A percentile compares a stretch with the other conserved stretches of the same genome.
Conservation (phyloP, 2,329 filamentous ascomycete genomes). For the Ophiocordyceps camponoti-floridani region DNA sequence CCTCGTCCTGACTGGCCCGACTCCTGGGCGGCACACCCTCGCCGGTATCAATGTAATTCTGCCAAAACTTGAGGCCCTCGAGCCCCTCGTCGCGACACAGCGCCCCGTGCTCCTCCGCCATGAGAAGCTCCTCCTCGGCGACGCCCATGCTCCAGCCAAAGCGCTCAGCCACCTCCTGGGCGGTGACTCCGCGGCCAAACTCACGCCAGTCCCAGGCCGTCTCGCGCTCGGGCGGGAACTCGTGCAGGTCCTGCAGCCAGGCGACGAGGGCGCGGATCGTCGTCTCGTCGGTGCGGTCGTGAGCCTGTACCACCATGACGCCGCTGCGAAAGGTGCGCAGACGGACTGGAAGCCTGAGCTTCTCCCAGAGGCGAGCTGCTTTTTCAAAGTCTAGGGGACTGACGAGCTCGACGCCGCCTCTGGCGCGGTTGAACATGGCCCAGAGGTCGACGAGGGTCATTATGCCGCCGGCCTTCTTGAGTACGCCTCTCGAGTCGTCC, state of each 20-base stretch:
- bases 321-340: constrained; percentile 82
- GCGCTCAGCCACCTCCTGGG: constrained; percentile 70
- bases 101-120: constrained; percentile 82
- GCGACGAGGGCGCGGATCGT: constrained; percentile 58
- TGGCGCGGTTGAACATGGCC: constrained; percentile 85
- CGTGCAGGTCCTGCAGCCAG: constrained; percentile 63
- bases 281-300: constrained; percentile 78
- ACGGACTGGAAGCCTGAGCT: constrained; percentile 68
- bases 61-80: constrained; percentile 86
- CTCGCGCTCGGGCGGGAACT: constrained; percentile 43
- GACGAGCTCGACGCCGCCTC: constrained; percentile 86
- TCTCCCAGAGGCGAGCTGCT: constrained; percentile 76
- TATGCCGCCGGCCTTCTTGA: constrained; percentile 69
- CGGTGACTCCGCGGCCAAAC: constrained; percentile 76
- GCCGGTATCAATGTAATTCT: constrained; percentile 47
- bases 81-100: constrained; percentile 84
- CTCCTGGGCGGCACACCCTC: constrained; percentile 14
- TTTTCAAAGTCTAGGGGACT: constrained; percentile 85
- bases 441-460: constrained; percentile 81
- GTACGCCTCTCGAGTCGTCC: constrained; percentile 62
- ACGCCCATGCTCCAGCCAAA: constrained; percentile 98
- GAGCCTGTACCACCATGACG: constrained; percentile 80
- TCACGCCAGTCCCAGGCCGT: constrained; percentile 56
- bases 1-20: constrained; percentile 15
- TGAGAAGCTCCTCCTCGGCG: constrained; percentile 85